phyloP scores from a whole-genome alignment of 2,329 filamentous ascomycete species.

The Talaromyces sp. region DNA sequence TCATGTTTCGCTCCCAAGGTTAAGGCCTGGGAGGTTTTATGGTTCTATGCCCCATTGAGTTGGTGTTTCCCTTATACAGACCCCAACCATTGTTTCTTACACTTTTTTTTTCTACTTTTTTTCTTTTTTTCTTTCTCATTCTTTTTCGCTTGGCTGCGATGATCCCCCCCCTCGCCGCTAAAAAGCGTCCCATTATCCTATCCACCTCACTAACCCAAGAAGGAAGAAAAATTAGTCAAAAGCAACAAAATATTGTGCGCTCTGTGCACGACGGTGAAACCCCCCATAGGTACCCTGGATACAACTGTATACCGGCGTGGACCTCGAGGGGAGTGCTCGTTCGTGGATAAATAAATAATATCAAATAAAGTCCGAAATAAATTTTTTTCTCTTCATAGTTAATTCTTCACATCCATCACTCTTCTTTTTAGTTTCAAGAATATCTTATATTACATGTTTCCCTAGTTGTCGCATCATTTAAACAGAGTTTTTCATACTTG shows the following conservation, averaged over 20 bases:
- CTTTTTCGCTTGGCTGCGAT: slow-evolving; percentile 22
- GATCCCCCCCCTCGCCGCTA: slow-evolving; percentile 22
- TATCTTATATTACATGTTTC: not conserved
- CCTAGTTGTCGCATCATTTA: no score
- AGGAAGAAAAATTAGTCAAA: slow-evolving; percentile 12
- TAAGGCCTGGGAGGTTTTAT: slow-evolving; percentile 7
- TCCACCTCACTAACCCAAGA: slow-evolving; percentile 17
- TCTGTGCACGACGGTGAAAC: slow-evolving; percentile 2
- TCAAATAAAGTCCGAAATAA: no score
- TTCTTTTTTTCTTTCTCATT: not conserved
- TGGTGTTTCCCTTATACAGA: not conserved
- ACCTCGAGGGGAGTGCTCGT: no score
- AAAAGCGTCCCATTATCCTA: slow-evolving; percentile 12
- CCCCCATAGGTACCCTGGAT: not conserved
- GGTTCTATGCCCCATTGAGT: slow-evolving; percentile 13
- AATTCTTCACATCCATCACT: no score
- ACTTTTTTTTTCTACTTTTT: not conserved
- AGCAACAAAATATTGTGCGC: slow-evolving; percentile 15
- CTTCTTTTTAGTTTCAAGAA: not conserved
- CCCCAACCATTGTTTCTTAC: not conserved
- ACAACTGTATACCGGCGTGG: not conserved
- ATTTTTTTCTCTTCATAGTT: no score
- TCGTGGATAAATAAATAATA: no score
- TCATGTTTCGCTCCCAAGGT: slow-evolving; percentile 17
- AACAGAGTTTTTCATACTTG: not conserved